Evolutionary conservation across 768 basidiomycete genomes (phyloP).

Genomic region (Austroboletus festivus): DNA sequence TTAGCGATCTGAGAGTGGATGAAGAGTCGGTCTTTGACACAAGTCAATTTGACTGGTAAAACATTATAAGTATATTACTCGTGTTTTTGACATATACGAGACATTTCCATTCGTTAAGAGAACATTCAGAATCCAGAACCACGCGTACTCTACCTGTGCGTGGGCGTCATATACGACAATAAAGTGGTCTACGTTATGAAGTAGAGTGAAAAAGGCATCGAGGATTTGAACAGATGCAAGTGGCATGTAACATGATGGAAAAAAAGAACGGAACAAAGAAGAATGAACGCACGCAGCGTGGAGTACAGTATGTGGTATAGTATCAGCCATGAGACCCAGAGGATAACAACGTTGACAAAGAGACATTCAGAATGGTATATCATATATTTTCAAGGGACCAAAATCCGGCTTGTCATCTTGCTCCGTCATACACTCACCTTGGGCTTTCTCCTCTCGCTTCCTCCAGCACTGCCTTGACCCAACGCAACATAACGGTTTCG

Average conservation of each 20-base stretch:
- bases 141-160: background rate
- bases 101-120: background rate
- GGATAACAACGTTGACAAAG: constrained; percentile 7
- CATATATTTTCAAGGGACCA: background rate
- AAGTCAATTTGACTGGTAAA: too few species aligned
- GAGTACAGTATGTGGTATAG: constrained; percentile 14
- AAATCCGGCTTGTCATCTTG: background rate
- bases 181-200: constrained; percentile 11
- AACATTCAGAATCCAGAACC: constrained; percentile 3
- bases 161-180: constrained; percentile 14
- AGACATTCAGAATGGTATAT: background rate
- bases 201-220: background rate
- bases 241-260: background rate
- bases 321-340: constrained; percentile 4
- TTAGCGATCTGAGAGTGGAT: too few species aligned
- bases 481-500: constrained; percentile 54
- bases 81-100: constrained; percentile 7
- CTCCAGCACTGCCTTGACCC: constrained; percentile 66
- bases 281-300: constrained; percentile 1
- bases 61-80: background rate
- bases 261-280: background rate
- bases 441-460: constrained; percentile 51
- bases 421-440: constrained; percentile 15
- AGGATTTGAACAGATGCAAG: constrained; percentile 3
- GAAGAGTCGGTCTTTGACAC: too few species aligned